phyloP scores from a whole-genome alignment of 2,329 filamentous ascomycete genomes.

The Thelonectria olida region DNA sequence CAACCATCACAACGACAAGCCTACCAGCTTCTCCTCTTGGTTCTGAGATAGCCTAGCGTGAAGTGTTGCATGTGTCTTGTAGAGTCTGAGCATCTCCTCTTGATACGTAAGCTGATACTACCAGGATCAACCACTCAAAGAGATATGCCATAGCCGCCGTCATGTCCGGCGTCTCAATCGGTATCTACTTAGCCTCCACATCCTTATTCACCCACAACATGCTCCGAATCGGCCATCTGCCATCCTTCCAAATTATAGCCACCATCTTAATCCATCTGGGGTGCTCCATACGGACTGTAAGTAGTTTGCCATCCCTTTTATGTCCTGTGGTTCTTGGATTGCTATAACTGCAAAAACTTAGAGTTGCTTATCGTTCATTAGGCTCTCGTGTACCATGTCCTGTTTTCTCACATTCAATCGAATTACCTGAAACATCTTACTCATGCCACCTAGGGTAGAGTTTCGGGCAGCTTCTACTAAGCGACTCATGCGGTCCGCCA shows the following conservation, averaged over 20 bases:
- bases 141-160: too few species aligned
- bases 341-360: conserved; percentile 4
- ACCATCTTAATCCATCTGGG: neutral
- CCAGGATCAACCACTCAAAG: too few species aligned
- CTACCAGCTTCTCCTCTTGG: neutral
- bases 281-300: conserved; percentile 1
- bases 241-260: neutral
- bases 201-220: conserved; percentile 4
- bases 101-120: too few species aligned
- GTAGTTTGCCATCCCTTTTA: neutral
- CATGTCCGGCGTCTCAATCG: neutral
- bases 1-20: conserved; percentile 16
- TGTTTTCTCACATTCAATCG: conserved; percentile 9
- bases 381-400: conserved; percentile 8
- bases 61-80: neutral
- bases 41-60: neutral
- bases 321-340: conserved; percentile 5
- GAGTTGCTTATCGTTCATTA: conserved; percentile 8
- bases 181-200: conserved; percentile 10
- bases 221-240: neutral
- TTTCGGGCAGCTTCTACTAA: conserved; percentile 9
- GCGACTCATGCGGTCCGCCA: conserved; percentile 2
- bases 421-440: neutral
- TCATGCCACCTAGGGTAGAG: neutral
- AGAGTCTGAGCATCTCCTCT: neutral